A percentile compares a stretch with the other conserved stretches of the same genome.
Conservation (phyloP, 2,329 filamentous ascomycete genomes). For the Didymella lethalis region DNA sequence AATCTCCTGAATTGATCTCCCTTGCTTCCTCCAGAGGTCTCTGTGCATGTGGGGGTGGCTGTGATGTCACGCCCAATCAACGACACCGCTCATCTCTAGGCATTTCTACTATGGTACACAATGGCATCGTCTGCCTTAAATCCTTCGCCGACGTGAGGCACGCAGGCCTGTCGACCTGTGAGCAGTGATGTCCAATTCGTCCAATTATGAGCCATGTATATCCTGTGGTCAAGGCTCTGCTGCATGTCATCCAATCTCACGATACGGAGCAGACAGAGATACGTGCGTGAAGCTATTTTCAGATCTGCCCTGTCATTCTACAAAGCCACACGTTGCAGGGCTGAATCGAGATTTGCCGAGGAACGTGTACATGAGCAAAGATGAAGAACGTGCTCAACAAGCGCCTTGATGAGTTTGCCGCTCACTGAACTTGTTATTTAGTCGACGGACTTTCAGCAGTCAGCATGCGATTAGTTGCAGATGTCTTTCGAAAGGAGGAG, state of each 20-base stretch:
- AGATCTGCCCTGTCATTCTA: constrained; percentile 13
- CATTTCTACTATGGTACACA: not conserved
- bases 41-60: constrained; percentile 6
- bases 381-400: constrained; percentile 16
- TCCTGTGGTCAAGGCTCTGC: constrained; percentile 19
- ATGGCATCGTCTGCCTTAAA: not conserved
- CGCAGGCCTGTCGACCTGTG: not conserved
- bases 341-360: constrained; percentile 16
- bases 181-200: constrained; percentile 12
- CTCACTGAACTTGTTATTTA: constrained; percentile 11
- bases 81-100: not conserved
- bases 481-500: constrained; percentile 16
- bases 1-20: constrained; percentile 4
- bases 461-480: constrained; percentile 30
- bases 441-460: constrained; percentile 9
- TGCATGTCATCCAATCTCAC: constrained; percentile 43
- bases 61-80: not conserved
- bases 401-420: constrained; percentile 14
- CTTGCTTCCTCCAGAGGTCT: constrained; percentile 1
- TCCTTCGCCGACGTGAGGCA: not conserved
- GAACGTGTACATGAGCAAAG: constrained; percentile 6
- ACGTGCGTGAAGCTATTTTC: constrained; percentile 25
- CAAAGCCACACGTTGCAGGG: constrained; percentile 19
- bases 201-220: constrained; percentile 15
- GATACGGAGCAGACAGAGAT: constrained; percentile 20